Conservation (phyloP, 371 early-diverging fungal species). For the Syncephalastrum racemosum region DNA sequence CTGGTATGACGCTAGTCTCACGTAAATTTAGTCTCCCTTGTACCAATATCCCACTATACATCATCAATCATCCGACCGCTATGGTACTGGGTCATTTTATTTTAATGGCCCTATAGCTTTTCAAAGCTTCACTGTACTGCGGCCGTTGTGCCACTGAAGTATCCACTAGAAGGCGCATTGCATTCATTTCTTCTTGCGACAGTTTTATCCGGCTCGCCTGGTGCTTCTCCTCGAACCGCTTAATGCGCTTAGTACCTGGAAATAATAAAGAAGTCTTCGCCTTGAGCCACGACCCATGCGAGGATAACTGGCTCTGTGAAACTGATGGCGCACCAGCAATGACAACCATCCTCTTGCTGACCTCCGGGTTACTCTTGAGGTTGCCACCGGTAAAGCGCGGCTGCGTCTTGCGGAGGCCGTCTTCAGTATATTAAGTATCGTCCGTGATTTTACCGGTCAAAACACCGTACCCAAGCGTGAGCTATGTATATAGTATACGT, state of each 20-base stretch:
- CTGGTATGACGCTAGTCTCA: no score
- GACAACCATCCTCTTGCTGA: slow-evolving; percentile 43
- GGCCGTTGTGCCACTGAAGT: no score
- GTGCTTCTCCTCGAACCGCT: slow-evolving; percentile 55
- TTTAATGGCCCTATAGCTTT: no score
- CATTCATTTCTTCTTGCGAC: slow-evolving; percentile 40
- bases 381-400: slow-evolving; percentile 54
- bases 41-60: no score
- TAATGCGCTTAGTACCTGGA: slow-evolving; percentile 54
- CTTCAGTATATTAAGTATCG: slow-evolving; percentile 16
- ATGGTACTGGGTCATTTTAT: no score
- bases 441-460: slow-evolving; percentile 56
- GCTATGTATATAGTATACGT: slow-evolving; percentile 3
- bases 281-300: slow-evolving; percentile 61
- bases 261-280: slow-evolving; percentile 43
- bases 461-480: slow-evolving; percentile 62
- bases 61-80: no score
- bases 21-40: no score
- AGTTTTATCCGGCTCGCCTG: slow-evolving; percentile 36
- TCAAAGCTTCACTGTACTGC: no score
- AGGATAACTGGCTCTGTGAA: slow-evolving; percentile 39
- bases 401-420: slow-evolving; percentile 44
- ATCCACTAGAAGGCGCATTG: slow-evolving; percentile 23
- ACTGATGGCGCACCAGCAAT: slow-evolving; percentile 39
- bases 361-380: slow-evolving; percentile 50